phyloP scores from a whole-genome alignment of 2,329 filamentous ascomycete genomes.

The Anisogramma anomala region DNA sequence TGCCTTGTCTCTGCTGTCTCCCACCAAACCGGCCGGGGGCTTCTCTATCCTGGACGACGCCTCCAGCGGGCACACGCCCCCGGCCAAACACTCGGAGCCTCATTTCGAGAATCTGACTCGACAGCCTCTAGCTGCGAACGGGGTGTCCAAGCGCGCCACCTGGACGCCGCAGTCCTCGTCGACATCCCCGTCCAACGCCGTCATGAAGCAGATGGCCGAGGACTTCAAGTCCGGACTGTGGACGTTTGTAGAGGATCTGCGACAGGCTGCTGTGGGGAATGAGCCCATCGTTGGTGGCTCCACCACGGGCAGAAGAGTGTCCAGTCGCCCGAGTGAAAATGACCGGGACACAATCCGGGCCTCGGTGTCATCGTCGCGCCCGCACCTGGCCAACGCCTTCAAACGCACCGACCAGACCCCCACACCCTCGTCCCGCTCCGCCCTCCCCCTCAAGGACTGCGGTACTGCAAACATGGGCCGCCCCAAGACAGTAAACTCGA shows the following conservation, averaged over 20 bases:
- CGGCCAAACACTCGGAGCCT: conserved; percentile 22
- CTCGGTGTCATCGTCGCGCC: conserved; percentile 26
- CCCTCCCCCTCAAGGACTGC: conserved; percentile 8
- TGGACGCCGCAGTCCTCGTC: conserved; percentile 43
- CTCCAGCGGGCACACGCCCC: conserved; percentile 31
- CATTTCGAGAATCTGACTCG: conserved; percentile 22
- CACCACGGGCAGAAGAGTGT: conserved; percentile 14
- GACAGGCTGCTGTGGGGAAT: conserved; percentile 91
- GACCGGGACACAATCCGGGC: conserved; percentile 39
- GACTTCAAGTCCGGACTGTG: conserved; percentile 83
- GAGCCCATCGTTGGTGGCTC: conserved; percentile 57
- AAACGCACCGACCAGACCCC: conserved; percentile 26
- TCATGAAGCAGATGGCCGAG: conserved; percentile 67
- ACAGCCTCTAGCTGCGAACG: conserved; percentile 20
- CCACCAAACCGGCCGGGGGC: conserved; percentile 34
- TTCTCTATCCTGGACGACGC: conserved; percentile 33
- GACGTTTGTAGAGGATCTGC: conserved; percentile 90
- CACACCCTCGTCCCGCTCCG: conserved; percentile 15
- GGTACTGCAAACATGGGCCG: conserved; percentile 10
- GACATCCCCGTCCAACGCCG: conserved; percentile 27
- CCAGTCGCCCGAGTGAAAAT: conserved; percentile 11
- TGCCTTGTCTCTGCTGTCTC: conserved; percentile 73
- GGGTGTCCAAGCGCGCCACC: conserved; percentile 42
- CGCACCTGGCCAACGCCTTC: conserved; percentile 32
- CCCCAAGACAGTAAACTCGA: conserved; percentile 17